Evolutionary conservation across 163 green algal species (phyloP).

Genomic region (Volvox carteri): DNA sequence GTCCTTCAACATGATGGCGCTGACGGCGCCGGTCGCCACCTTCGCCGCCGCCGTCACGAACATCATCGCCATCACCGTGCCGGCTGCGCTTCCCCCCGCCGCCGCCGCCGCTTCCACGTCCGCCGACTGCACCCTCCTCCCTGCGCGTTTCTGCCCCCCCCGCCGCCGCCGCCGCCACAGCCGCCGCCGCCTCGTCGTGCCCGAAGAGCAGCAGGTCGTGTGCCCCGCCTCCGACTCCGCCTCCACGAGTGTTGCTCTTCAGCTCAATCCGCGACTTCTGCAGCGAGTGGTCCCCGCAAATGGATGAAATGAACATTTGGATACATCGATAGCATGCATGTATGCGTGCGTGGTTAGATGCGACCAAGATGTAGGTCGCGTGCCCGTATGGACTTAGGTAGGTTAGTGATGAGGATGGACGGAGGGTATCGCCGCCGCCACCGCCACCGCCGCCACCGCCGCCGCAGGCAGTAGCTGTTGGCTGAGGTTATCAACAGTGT

Average conservation of each 20-base stretch:
- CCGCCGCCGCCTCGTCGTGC: neutral
- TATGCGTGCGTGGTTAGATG: too few species aligned
- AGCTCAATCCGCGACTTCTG: constrained; percentile 52
- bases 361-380: too few species aligned
- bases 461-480: too few species aligned
- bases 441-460: too few species aligned
- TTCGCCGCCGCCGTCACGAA: neutral
- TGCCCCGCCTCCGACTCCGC: neutral
- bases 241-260: neutral
- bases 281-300: too few species aligned
- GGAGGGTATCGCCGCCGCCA: too few species aligned
- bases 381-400: too few species aligned
- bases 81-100: neutral
- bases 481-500: too few species aligned
- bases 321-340: too few species aligned
- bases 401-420: too few species aligned
- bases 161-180: neutral
- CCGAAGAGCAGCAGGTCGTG: constrained; percentile 45
- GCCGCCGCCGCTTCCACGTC: neutral
- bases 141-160: neutral
- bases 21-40: neutral
- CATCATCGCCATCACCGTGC: neutral
- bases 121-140: neutral
- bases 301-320: too few species aligned
- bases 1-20: neutral